Conservation (phyloP, 2,329 filamentous ascomycete species). For the Endoconidiophora polonica region DNA sequence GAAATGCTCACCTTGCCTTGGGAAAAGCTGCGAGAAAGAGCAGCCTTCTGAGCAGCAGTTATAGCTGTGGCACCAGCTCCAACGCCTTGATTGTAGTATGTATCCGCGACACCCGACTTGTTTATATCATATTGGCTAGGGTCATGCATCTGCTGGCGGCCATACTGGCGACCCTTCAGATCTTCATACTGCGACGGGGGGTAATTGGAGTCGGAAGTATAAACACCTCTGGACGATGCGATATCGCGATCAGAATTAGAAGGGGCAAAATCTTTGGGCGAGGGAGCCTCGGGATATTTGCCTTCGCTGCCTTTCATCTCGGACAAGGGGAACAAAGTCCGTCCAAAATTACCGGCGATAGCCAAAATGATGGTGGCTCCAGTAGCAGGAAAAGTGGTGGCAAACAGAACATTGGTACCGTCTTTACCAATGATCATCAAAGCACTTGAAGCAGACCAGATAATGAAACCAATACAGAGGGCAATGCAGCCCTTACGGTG, state of each 20-base stretch:
- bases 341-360: slow-evolving; percentile 20
- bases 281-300: slow-evolving; percentile 12
- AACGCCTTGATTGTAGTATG: slow-evolving; percentile 6
- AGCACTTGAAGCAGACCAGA: slow-evolving; percentile 39
- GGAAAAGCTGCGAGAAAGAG: slow-evolving; percentile 13
- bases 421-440: slow-evolving; percentile 32
- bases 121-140: slow-evolving; percentile 6
- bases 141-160: background rate
- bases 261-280: slow-evolving; percentile 15
- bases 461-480: slow-evolving; percentile 27
- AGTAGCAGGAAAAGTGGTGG: slow-evolving; percentile 33
- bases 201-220: slow-evolving; percentile 27
- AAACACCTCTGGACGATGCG: slow-evolving; percentile 20
- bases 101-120: background rate
- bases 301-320: background rate
- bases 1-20: slow-evolving; percentile 31
- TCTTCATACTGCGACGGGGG: slow-evolving; percentile 33
- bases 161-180: slow-evolving; percentile 23
- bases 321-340: slow-evolving; percentile 23
- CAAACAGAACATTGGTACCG: slow-evolving; percentile 25
- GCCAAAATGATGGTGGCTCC: slow-evolving; percentile 34
- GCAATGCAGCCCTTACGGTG: slow-evolving; percentile 27
- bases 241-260: slow-evolving; percentile 6
- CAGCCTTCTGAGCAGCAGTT: slow-evolving; percentile 13
- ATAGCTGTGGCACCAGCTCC: slow-evolving; percentile 19